Conservation (phyloP, 2,329 filamentous ascomycete species). For the Ophiostoma angusticollis region DNA sequence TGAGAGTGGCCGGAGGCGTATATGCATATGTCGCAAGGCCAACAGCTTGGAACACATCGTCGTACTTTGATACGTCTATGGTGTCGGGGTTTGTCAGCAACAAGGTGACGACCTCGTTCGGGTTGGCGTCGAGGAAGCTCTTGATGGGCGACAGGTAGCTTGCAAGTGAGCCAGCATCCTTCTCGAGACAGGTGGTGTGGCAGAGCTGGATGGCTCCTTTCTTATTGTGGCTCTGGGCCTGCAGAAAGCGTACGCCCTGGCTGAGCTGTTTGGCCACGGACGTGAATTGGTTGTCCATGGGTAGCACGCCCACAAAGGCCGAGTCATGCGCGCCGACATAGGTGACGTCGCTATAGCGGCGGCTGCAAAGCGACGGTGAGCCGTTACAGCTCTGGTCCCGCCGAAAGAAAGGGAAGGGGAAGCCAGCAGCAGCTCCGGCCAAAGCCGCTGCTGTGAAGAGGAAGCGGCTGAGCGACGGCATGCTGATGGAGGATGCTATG, state of each 20-base stretch:
- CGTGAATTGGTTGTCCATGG: constrained; percentile 47
- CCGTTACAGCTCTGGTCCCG: constrained; percentile 39
- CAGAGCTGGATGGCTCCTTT: constrained; percentile 44
- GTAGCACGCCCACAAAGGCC: constrained; percentile 45
- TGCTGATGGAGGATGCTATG: background rate
- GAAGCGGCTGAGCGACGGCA: background rate
- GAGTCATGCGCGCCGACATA: constrained; percentile 53
- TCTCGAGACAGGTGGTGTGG: constrained; percentile 48
- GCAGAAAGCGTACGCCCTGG: constrained; percentile 50
- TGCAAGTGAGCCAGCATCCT: constrained; percentile 45
- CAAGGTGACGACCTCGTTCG: constrained; percentile 49
- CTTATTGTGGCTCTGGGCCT: constrained; percentile 48
- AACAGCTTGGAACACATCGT: constrained; percentile 38
- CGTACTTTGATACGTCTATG: constrained; percentile 43
- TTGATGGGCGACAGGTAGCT: constrained; percentile 45
- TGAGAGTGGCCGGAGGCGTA: constrained; percentile 29
- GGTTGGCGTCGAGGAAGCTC: constrained; percentile 44
- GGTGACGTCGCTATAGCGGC: constrained; percentile 46
- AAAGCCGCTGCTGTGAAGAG: background rate
- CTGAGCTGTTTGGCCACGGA: constrained; percentile 44
- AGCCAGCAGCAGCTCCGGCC: background rate
- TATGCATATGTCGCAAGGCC: constrained; percentile 47
- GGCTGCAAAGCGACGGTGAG: constrained; percentile 38
- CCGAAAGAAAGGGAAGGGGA: background rate
- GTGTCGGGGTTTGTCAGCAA: constrained; percentile 49